Evolutionary conservation across 306 rosid species (phyloP).

Genomic region (Rubus parviflorus): DNA sequence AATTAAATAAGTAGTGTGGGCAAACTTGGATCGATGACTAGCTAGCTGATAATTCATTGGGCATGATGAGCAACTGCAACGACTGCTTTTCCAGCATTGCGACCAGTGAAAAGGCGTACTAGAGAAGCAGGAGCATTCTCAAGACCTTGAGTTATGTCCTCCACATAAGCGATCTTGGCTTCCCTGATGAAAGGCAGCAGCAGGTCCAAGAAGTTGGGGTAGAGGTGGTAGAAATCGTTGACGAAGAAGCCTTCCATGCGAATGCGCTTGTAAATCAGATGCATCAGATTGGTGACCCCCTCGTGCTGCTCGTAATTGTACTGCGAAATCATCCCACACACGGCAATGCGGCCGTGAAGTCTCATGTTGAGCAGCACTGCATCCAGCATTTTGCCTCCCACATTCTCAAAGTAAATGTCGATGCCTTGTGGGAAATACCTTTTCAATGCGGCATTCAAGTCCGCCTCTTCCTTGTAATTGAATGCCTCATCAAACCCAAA

Average conservation of each 20-base stretch:
- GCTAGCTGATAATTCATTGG: too few species aligned
- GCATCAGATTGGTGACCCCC: slow-evolving; percentile 20
- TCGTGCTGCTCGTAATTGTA: slow-evolving; percentile 8
- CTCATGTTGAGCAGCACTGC: slow-evolving; percentile 20
- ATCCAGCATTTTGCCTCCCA: slow-evolving; percentile 17
- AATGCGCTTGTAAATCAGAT: slow-evolving; percentile 11
- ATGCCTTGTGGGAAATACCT: slow-evolving; percentile 30
- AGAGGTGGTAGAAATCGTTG: slow-evolving; percentile 6
- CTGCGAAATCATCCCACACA: slow-evolving; percentile 21
- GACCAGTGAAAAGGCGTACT: slow-evolving; percentile 2
- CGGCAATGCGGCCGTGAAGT: slow-evolving; percentile 14
- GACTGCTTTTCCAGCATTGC: slow-evolving; percentile 16
- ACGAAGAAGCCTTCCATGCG: slow-evolving; percentile 22
- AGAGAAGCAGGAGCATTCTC: slow-evolving; percentile 23
- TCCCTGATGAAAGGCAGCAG: slow-evolving; percentile 16
- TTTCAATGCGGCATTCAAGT: slow-evolving; percentile 33
- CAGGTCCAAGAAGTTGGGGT: slow-evolving; percentile 20
- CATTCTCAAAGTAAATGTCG: slow-evolving; percentile 28
- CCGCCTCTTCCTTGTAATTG: slow-evolving; percentile 41
- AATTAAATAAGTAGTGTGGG: too few species aligned
- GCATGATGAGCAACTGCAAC: background rate
- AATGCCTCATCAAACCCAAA: slow-evolving; percentile 36
- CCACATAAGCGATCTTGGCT: slow-evolving; percentile 12
- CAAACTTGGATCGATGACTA: too few species aligned
- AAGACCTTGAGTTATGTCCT: slow-evolving; percentile 23